Evolutionary conservation across 1,284 basidiomycete species (phyloP), one percentile per base, ranked within the genome.

Genomic region (Malassezia cuniculi): DNA sequence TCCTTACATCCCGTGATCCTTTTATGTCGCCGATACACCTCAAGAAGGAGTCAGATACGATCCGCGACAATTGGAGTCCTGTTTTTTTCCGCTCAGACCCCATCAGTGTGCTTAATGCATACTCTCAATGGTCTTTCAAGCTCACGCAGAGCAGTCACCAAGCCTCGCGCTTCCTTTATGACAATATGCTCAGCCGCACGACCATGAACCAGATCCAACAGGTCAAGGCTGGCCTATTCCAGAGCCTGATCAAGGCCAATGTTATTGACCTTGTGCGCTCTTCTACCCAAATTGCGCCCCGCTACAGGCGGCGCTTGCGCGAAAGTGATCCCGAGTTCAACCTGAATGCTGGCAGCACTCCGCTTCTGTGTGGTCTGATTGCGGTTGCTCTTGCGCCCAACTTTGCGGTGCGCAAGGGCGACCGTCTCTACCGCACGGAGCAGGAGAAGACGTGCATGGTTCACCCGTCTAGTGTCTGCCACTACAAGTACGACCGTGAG

Each of bases 311-410:
- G 3, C 33, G 51, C 7, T 18, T 56, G 41, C 26, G 56, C 50
- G 45, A 56, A 51, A 44, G 48, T 37, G 31, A 85, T 83, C 60
- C 71, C 70, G 49, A 61, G 32, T 52, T 64, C 36, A 64, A 64
- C 39, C 32, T 39, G 30, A 85, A 94, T 60, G 76, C 76, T 22
- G 73, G 81, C 37, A 83, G 79, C 27, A 68, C 79, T 5, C 81
- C 89, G 11, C 69, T 94, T n/a, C 71, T 93, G 14, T 79, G 82
- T 9, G 85, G 82, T 2, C 72, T 95, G 37, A 81, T 94, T 53
- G 78, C 86, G 3, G 77, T 85, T 37, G 84, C 85, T 0, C 78
- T 77, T 0, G 85, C 87, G 52, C 89, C 89, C n/a, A 90, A 93
- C 68, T 93, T 87, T 70, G 87, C 84, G 2, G 77, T 94, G 38